Evolutionary conservation across 805 yeast species (phyloP).

Genomic region (Cyberlindnera galapagoensis): DNA sequence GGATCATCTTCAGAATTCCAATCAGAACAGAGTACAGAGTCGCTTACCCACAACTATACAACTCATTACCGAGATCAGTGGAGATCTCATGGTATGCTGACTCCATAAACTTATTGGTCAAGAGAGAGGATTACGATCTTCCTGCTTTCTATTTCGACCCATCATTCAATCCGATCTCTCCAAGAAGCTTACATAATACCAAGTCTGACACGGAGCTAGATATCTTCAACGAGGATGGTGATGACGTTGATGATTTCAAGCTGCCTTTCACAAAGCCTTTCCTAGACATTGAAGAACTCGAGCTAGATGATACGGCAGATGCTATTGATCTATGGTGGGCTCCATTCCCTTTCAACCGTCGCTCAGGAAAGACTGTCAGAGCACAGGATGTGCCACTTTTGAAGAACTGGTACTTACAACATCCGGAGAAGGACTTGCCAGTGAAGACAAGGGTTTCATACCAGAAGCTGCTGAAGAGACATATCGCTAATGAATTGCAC

Average conservation of each 20-base stretch:
- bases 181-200: slow-evolving; percentile 23
- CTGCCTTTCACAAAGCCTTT: slow-evolving; percentile 48
- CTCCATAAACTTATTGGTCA: slow-evolving; percentile 47
- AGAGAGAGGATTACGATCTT: slow-evolving; percentile 36
- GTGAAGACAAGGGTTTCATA: slow-evolving; percentile 81
- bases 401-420: slow-evolving; percentile 75
- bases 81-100: slow-evolving; percentile 56
- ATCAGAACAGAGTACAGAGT: slow-evolving; percentile 78
- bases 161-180: slow-evolving; percentile 48
- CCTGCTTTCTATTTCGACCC: slow-evolving; percentile 54
- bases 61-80: slow-evolving; percentile 66
- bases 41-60: slow-evolving; percentile 82
- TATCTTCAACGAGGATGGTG: slow-evolving; percentile 25
- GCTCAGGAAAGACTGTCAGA: slow-evolving; percentile 65
- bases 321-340: slow-evolving; percentile 75
- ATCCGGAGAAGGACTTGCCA: slow-evolving; percentile 54
- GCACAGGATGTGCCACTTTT: slow-evolving; percentile 87
- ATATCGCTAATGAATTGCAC: slow-evolving; percentile 68
- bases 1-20: slow-evolving; percentile 75
- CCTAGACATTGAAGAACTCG: slow-evolving; percentile 38
- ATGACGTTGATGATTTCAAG: slow-evolving; percentile 32
- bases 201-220: slow-evolving; percentile 18
- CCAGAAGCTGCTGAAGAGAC: slow-evolving; percentile 76
- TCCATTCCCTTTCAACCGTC: slow-evolving; percentile 76
- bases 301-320: slow-evolving; percentile 38